Base-by-base conservation (phyloP, 129 eudicot species). In the Lactuca saligna region DNA sequence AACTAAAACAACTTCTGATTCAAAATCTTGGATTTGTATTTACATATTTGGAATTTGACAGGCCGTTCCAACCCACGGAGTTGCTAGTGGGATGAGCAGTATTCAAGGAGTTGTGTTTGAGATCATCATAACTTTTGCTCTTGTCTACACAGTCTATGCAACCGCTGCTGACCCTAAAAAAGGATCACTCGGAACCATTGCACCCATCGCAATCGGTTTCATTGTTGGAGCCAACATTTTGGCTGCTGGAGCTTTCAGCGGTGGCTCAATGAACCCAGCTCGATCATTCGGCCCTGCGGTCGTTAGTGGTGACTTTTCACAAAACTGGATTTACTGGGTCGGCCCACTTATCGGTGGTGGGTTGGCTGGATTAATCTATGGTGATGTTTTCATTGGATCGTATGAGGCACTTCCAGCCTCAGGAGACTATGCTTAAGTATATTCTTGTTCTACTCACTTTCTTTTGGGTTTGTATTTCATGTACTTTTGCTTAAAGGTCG, bases 261-360 rank as follows among this genome's bases (percentile, higher is more conserved):
- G 90, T 15, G 95, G 87, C 6, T 87, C 95, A 11, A 87, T 87
- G 95, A 87, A 87, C 86, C 95, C 90, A 0, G 85, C 90, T 17
- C 80, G 87, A 15, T 84, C 95, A 3, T 87, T 84, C 8, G 95
- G 95, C 0, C 90, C 95, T 0, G 95, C 95, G 20, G 80, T 87
- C 4, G 90, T 76, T 7, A 74, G 84, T 29, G 82, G 87, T 35
- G 80, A 79, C 38, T 87, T 82, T 64, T 63, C 87, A 0, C 68
- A 78, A 10, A 69, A 51, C 57, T 84, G 90, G 90, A 78, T 87
- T 38, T 87, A 87, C 79, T 84, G 90, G 90, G 81, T 80, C 0
- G 95, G 95, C 6, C 95, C 95, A 31, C 82, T 87, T 66, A 80
- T 87, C 8, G 95, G 95, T 10, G 95, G 86, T 70, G 95, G 83